Conservation (phyloP, 2,329 filamentous ascomycete species). For the Cladosporium sp. region DNA sequence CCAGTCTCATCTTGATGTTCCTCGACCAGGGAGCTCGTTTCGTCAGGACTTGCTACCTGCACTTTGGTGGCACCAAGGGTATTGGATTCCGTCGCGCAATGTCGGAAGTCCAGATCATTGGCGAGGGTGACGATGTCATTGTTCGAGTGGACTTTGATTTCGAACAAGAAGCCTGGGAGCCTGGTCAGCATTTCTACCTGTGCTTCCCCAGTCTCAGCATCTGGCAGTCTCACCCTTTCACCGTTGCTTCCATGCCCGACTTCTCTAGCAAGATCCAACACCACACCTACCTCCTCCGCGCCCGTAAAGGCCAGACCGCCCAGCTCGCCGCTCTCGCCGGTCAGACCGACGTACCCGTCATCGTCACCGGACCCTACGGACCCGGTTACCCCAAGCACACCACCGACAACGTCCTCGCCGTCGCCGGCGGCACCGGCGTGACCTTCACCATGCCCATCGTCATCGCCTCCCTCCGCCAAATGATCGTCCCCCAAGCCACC, state of each 20-base stretch:
- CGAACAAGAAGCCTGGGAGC: slow-evolving; percentile 52
- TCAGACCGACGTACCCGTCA: slow-evolving; percentile 39
- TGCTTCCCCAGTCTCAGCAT: slow-evolving; percentile 61
- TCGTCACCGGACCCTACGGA: slow-evolving; percentile 61
- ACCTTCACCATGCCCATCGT: slow-evolving; percentile 51
- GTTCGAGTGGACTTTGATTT: slow-evolving; percentile 60
- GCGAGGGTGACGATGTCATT: slow-evolving; percentile 27
- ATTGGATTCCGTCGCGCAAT: slow-evolving; percentile 52
- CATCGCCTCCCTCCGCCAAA: slow-evolving; percentile 36
- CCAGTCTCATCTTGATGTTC: slow-evolving; percentile 58
- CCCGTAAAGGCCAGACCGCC: slow-evolving; percentile 50
- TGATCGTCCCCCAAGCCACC: slow-evolving; percentile 26
- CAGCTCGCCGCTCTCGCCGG: slow-evolving; percentile 43
- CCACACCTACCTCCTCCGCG: slow-evolving; percentile 34
- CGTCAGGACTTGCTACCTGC: slow-evolving; percentile 53
- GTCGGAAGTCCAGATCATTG: slow-evolving; percentile 28
- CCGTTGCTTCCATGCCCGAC: slow-evolving; percentile 49
- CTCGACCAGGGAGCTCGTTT: slow-evolving; percentile 57
- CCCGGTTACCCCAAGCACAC: slow-evolving; percentile 1
- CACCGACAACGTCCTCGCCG: slow-evolving; percentile 19
- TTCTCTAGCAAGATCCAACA: slow-evolving; percentile 23
- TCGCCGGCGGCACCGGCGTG: slow-evolving; percentile 53
- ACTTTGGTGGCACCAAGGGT: slow-evolving; percentile 30
- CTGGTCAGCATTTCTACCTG: slow-evolving; percentile 67
- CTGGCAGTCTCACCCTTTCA: slow-evolving; percentile 70